A percentile compares a stretch with the other conserved stretches of the same genome.
phyloP scores from a whole-genome alignment of 139 green algal genomes.

The Chlamydomonas sp. region DNA sequence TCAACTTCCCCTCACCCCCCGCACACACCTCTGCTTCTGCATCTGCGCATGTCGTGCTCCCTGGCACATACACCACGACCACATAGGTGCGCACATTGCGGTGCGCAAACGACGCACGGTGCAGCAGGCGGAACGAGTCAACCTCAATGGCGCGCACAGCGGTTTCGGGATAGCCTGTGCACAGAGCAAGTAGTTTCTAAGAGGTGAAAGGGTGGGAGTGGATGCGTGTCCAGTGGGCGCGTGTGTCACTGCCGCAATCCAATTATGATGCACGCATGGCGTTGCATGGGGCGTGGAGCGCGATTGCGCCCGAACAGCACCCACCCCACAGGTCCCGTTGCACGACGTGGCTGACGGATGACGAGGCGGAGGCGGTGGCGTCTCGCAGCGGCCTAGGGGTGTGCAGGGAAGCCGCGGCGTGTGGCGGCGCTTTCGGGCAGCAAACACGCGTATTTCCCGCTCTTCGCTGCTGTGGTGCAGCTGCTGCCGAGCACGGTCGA shows the following conservation, averaged over 20 bases:
- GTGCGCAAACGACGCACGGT: conserved; percentile 7
- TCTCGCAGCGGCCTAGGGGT: too few relatives aligned
- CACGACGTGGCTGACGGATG: background rate
- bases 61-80: conserved; percentile 14
- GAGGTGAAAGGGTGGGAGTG: too few relatives aligned
- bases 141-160: background rate
- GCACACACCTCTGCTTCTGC: conserved; percentile 2
- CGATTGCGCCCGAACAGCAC: background rate
- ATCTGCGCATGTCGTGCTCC: conserved; percentile 3
- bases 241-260: too few relatives aligned
- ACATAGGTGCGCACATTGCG: conserved; percentile 9
- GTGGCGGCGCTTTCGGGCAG: too few relatives aligned
- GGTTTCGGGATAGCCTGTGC: conserved; percentile 5
- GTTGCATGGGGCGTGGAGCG: background rate
- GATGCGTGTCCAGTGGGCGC: too few relatives aligned
- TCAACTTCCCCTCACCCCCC: too few relatives aligned
- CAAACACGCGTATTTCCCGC: too few relatives aligned
- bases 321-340: background rate
- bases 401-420: too few relatives aligned
- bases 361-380: too few relatives aligned
- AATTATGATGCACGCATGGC: background rate
- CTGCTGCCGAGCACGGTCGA: too few relatives aligned
- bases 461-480: too few relatives aligned
- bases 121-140: conserved; percentile 6
- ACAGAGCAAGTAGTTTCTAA: background rate